Evolutionary conservation across 164 flowering plant species (phyloP), one percentile per base, ranked within the genome.

Genomic region (Sextonia rubra): DNA sequence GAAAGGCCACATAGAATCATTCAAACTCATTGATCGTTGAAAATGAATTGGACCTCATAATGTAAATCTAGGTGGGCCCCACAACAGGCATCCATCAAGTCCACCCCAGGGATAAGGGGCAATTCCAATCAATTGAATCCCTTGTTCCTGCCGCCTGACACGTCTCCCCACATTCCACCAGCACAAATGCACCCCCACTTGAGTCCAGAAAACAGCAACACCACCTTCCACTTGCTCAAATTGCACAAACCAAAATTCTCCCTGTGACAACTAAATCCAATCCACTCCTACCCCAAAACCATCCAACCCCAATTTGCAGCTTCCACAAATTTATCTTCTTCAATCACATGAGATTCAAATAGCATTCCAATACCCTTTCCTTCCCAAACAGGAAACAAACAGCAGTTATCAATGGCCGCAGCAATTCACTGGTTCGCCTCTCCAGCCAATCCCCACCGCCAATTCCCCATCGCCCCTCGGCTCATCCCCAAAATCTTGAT

Each of bases 341-440:
- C 14, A 18, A 52, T 52, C 20, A 52, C n/a, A 18, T 17, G 58
- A 52, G 14, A 52, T 52, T 2, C 58, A 60, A 60, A 61, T 24
- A 61, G 5, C 25, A n/a, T 9, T 61, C 25, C 22, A 23, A 23
- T n/a, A 0, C 63, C 25, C 25, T 18, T 61, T 24, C 64, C 64
- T 11, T 24, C 24, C 64, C 12, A 61, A 61, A 9, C 9, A 23
- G 64, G 64, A 61, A 61, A 58, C 11, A n/a, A 18, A 58, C 6
- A n/a, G 6, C 62, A 17, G 62, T 22, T 23, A 12, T 29, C 67
- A 64, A 64, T 64, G 67, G 67, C 67, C 27, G 20, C 47, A 20
- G 20, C 47, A 20, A 64, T 64, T 64, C 67, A 30, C 67, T 29
- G 67, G 30, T 64, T 30, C n/a, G 30, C 18, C 37, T 64, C 44